Conservation (phyloP, 306 rosid species). For the Pyrus pyrifolia region DNA sequence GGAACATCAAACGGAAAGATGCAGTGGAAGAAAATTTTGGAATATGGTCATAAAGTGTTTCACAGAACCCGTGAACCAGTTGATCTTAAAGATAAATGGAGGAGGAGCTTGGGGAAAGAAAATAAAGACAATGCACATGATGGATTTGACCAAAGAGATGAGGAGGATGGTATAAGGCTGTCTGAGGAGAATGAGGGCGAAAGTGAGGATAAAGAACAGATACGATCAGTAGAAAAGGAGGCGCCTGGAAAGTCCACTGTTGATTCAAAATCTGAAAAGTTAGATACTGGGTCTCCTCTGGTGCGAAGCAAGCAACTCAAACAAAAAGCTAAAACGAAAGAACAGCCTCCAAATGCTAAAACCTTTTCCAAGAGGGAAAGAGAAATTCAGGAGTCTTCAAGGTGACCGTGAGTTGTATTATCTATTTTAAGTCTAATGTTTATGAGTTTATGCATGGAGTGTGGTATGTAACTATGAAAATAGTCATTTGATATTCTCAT, state of each 20-base stretch:
- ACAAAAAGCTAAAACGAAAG: constrained; percentile 21
- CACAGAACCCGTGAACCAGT: constrained; percentile 29
- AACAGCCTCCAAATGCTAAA: constrained; percentile 3
- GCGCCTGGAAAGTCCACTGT: constrained; percentile 17
- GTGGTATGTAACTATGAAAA: background rate
- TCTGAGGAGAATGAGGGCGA: background rate
- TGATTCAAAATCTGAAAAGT: constrained; percentile 29
- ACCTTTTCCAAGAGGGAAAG: constrained; percentile 3
- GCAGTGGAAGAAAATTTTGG: constrained; percentile 44
- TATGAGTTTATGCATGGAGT: background rate
- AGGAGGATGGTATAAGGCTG: background rate
- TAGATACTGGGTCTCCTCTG: background rate
- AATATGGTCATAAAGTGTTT: constrained; percentile 28
- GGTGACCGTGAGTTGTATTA: constrained; percentile 15
- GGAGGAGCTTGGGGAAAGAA: constrained; percentile 11
- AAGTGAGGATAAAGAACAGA: constrained; percentile 6
- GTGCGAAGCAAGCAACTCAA: constrained; percentile 24
- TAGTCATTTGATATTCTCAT: background rate
- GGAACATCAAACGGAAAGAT: constrained; percentile 9
- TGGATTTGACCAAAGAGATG: constrained; percentile 10
- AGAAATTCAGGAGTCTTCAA: constrained; percentile 2
- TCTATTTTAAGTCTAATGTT: background rate
- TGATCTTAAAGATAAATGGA: constrained; percentile 81
- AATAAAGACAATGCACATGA: constrained; percentile 1
- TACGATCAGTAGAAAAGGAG: constrained; percentile 3